Percentiles rank a stretch among this genome's conserved stretches.
Conservation (phyloP, 371 early-diverging fungal genomes). For the Paraphysoderma sedebokerense region DNA sequence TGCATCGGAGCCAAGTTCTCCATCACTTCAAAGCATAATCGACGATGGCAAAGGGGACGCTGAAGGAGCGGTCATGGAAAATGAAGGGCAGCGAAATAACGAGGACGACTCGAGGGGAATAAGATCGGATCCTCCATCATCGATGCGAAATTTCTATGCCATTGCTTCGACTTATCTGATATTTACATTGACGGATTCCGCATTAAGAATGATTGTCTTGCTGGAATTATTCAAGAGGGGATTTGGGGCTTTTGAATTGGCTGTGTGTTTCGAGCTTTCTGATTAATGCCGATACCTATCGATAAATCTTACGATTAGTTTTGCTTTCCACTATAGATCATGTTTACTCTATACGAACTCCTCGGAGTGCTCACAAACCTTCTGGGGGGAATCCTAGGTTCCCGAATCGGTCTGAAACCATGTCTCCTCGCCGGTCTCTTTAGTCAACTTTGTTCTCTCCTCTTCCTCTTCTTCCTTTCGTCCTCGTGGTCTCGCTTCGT, state of each 20-base stretch:
- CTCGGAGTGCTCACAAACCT: conserved; percentile 10
- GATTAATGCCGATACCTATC: neutral
- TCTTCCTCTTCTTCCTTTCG: conserved; percentile 5
- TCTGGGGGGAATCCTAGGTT: conserved; percentile 10
- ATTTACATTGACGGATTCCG: conserved; percentile 10
- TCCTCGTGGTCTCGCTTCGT: conserved; percentile 5
- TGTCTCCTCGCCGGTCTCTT: conserved; percentile 5
- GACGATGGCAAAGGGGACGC: too few species aligned
- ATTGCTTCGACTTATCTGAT: conserved; percentile 4
- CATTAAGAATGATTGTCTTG: conserved; percentile 11
- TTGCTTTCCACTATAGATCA: too few species aligned
- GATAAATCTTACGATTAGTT: neutral
- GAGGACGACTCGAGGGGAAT: too few species aligned
- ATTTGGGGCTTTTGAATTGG: conserved; percentile 5
- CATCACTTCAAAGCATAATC: too few species aligned
- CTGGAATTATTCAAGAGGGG: conserved; percentile 3
- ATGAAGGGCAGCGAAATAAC: too few species aligned
- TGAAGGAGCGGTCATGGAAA: too few species aligned
- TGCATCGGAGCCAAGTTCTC: too few species aligned
- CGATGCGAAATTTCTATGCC: neutral
- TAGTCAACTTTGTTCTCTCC: conserved; percentile 7
- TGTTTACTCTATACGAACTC: conserved; percentile 12
- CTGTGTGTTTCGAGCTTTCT: neutral
- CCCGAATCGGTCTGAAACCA: conserved; percentile 7
- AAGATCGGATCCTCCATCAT: conserved; percentile 3